Evolutionary conservation across 305 asterid genomes (phyloP).

Genomic region (Fraxinus ornus): DNA sequence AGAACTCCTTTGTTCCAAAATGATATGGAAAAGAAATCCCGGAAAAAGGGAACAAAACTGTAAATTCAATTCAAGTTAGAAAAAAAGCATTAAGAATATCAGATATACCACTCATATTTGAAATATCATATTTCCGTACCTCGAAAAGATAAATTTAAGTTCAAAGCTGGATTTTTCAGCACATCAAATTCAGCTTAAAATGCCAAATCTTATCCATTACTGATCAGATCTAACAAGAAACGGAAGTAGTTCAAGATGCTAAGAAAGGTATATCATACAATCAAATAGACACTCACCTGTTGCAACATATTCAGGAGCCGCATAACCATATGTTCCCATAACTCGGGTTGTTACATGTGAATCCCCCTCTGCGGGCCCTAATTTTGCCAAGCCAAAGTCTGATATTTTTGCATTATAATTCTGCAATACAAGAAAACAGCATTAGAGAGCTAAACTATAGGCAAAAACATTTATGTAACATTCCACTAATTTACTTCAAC

Average conservation of each 20-base stretch:
- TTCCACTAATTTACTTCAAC: background rate
- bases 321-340: background rate
- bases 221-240: background rate
- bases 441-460: background rate
- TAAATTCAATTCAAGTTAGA: background rate
- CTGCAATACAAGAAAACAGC: constrained; percentile 4
- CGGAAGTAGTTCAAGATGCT: background rate
- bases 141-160: background rate
- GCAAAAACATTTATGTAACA: background rate
- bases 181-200: background rate
- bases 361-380: constrained; percentile 2
- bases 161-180: background rate
- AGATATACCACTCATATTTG: background rate
- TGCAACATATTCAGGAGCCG: background rate
- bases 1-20: too few species aligned
- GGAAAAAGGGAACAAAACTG: background rate
- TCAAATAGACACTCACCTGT: background rate
- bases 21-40: too few species aligned
- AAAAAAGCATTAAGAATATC: background rate
- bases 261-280: background rate
- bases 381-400: constrained; percentile 14
- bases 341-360: constrained; percentile 3
- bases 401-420: constrained; percentile 20
- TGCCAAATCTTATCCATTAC: background rate
- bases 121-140: background rate